Percentiles rank a stretch among this genome's conserved stretches.
These are phyloP conservation scores for Delonix regia DNA, from an alignment of 306 rosid genomes.

Conservation along the genomic window DNA sequence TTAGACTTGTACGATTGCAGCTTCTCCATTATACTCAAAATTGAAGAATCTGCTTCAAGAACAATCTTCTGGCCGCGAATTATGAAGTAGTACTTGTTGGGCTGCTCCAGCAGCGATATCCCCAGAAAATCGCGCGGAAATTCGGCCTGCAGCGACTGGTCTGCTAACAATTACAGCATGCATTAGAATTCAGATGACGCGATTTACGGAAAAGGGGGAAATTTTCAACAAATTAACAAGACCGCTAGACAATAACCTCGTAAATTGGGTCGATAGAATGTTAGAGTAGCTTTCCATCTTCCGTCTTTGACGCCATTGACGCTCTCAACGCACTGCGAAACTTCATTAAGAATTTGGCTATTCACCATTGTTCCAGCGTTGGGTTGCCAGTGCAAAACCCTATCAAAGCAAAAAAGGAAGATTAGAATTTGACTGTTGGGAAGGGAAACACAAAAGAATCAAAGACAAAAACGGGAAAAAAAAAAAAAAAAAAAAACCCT, in stretches of 20 bases:
- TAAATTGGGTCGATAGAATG: slow-evolving; percentile 79
- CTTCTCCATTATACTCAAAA: slow-evolving; percentile 84
- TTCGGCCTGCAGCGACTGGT: slow-evolving; percentile 48
- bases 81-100: slow-evolving; percentile 76
- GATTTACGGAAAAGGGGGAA: background rate
- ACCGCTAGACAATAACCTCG: slow-evolving; percentile 53
- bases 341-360: slow-evolving; percentile 80
- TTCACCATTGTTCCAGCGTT: slow-evolving; percentile 68
- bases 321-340: slow-evolving; percentile 83
- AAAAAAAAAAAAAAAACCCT: too few relatives aligned
- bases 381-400: slow-evolving; percentile 96
- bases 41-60: slow-evolving; percentile 80
- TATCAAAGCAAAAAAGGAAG: slow-evolving; percentile 16
- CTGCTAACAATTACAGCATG: slow-evolving; percentile 37
- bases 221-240: background rate
- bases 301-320: slow-evolving; percentile 85
- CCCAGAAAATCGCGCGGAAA: slow-evolving; percentile 86
- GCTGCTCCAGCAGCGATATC: slow-evolving; percentile 75
- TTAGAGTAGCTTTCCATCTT: slow-evolving; percentile 84
- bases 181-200: background rate
- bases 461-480: background rate
- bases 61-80: slow-evolving; percentile 75
- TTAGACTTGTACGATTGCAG: slow-evolving; percentile 87
- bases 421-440: background rate
- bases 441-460: background rate